These are phyloP conservation scores for Protea cynaroides DNA, from an alignment of 164 flowering plant species.

Conservation along the genomic window DNA sequence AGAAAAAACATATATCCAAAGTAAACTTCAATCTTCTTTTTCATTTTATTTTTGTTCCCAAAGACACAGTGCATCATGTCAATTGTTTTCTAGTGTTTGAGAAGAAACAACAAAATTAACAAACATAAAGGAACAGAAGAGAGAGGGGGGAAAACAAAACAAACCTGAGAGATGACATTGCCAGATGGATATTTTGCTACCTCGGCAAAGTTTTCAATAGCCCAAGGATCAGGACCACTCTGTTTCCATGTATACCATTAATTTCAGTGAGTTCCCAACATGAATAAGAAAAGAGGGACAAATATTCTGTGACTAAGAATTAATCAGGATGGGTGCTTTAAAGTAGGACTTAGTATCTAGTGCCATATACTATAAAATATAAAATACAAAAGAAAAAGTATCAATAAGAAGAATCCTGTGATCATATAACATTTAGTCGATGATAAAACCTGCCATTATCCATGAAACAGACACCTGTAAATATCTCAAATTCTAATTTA, in stretches of 20 bases:
- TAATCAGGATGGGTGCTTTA: background rate
- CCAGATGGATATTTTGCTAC: conserved; percentile 89
- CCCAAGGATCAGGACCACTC: conserved; percentile 94
- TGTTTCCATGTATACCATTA: conserved; percentile 22
- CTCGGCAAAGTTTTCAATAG: conserved; percentile 73
- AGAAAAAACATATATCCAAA: too few species aligned
- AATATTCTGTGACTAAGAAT: background rate
- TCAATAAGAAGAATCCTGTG: background rate
- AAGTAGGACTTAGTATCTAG: background rate
- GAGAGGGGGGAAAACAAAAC: background rate
- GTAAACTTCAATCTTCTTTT: too few species aligned
- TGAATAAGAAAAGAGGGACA: background rate
- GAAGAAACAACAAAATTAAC: background rate
- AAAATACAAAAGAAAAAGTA: background rate
- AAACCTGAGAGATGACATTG: conserved; percentile 71
- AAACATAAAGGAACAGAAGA: background rate
- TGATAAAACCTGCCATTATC: background rate
- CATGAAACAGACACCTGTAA: background rate
- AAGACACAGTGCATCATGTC: too few species aligned
- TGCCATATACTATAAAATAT: background rate
- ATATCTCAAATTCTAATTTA: background rate
- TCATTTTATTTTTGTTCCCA: too few species aligned
- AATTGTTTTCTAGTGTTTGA: background rate
- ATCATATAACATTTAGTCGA: background rate
- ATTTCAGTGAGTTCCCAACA: conserved; percentile 4